Conservation (phyloP, 1,284 basidiomycete species). For the Irpex sp. region DNA sequence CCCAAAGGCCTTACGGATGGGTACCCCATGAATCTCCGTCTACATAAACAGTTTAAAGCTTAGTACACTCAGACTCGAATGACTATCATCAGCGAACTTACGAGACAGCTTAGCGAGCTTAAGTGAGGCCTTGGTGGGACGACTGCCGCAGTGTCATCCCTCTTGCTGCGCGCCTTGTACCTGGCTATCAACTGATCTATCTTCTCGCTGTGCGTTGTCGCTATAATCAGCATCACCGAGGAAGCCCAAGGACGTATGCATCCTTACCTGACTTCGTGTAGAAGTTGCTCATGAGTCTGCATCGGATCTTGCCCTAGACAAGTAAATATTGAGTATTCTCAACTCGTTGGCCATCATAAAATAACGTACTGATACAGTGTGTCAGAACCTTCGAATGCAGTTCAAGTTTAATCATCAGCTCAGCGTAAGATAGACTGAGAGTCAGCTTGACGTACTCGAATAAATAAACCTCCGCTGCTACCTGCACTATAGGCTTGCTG, state of each 20-base stretch:
- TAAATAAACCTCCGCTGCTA: conserved; percentile 17
- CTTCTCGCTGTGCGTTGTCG: neutral
- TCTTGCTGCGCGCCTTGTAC: neutral
- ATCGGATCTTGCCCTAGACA: conserved; percentile 13
- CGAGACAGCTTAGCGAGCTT: conserved; percentile 3
- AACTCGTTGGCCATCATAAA: neutral
- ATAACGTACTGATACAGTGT: neutral
- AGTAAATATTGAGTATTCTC: neutral
- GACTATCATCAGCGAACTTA: neutral
- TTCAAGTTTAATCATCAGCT: neutral
- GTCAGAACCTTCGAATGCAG: too few relatives aligned
- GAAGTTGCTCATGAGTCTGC: conserved; percentile 17
- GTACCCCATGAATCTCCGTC: neutral
- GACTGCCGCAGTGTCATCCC: neutral
- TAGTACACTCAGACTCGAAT: neutral
- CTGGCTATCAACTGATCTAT: neutral
- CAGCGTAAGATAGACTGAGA: neutral
- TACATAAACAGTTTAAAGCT: neutral
- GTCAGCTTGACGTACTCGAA: conserved; percentile 10
- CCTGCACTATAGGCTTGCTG: conserved; percentile 13
- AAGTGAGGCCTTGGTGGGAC: conserved; percentile 3
- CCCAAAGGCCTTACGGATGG: neutral
- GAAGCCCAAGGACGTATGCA: too few relatives aligned
- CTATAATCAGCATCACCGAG: neutral
- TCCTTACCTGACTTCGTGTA: conserved; percentile 17